Conservation (phyloP, 139 green algal species). For the Closterium sp. region DNA sequence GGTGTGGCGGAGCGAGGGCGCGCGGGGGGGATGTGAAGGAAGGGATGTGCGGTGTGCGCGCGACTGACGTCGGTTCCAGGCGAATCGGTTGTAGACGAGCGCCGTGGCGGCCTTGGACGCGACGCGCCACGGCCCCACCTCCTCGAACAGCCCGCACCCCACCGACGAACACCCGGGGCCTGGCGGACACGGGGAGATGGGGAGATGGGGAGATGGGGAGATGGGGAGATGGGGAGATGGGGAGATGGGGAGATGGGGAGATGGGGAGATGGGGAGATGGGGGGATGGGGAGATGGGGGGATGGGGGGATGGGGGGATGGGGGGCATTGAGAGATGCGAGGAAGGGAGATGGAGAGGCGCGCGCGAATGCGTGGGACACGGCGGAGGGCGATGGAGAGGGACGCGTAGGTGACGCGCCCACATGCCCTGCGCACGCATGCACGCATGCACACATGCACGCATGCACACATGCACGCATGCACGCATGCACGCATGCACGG, state of each 20-base stretch:
- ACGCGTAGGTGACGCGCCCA: too few relatives aligned
- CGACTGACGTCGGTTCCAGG: constrained; percentile 17
- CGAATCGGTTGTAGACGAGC: constrained; percentile 5
- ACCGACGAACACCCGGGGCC: constrained; percentile 81
- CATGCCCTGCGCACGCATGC: too few relatives aligned
- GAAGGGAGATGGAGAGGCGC: background rate
- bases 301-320: background rate
- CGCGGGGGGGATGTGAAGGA: background rate
- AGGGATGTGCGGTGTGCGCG: background rate
- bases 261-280: background rate
- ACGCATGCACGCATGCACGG: too few relatives aligned
- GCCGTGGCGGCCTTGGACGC: constrained; percentile 1
- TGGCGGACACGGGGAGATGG: background rate
- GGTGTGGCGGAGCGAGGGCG: background rate
- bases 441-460: too few relatives aligned
- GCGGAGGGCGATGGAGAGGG: too few relatives aligned
- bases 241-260: background rate
- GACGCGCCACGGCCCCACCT: constrained; percentile 75
- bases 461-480: too few relatives aligned
- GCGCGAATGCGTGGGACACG: background rate
- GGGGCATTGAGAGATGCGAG: background rate
- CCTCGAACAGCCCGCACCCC: constrained; percentile 65
- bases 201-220: background rate
- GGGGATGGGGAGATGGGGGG: background rate
- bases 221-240: too few relatives aligned